Base-by-base conservation (phyloP, 192 early-diverging fungal genomes). In the Entomortierella beljakovae region DNA sequence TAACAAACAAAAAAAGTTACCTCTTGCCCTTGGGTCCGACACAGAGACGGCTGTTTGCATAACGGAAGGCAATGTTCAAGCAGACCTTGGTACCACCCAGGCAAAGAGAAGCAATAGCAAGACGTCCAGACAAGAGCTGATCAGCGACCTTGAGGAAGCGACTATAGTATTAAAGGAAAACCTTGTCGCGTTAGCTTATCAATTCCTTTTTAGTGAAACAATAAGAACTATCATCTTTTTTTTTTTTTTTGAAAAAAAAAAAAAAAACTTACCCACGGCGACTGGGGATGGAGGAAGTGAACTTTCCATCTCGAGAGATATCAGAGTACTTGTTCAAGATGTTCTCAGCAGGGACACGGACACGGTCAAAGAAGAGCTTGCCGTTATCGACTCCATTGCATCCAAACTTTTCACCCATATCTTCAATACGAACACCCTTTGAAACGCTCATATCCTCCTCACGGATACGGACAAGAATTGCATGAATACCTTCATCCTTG, bases 371-470 rank as follows among this genome's bases (percentile, higher is more conserved):
- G 70, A 83, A 84, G 33, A 90, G 80, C 65, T 88, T 87, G 61
- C 87, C 92, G 71, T 94, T 94, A 74, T 94, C 92, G 25, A 94
- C 92, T 57, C 90, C 92, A 62, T 94, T 91, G 72, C 88, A 89
- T 35, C 88, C 90, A 65, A 89, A 80, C 77, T 88, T 87, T 68
- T 80, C 84, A 33, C 91, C 91, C 92, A 94, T 94, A 32, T 94
- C 92, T 65, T 91, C 87, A 66, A 94, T 88, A 31, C 82, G 76
- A 37, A 94, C 92, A 6, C 91, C 91, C 57, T 84, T 72, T 64
- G 83, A 86, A 35, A 88, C 83, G 20, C 82, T 85, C 81, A 91
- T 83, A 60, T 92, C 82, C 42, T 91, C 90, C 65, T 91, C 84
- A 67, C 92, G 89, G 70, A 94, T 92, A 46, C 91, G 87, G 53